phyloP scores from a whole-genome alignment of 345 rosid genomes.

The Theobroma cacao region DNA sequence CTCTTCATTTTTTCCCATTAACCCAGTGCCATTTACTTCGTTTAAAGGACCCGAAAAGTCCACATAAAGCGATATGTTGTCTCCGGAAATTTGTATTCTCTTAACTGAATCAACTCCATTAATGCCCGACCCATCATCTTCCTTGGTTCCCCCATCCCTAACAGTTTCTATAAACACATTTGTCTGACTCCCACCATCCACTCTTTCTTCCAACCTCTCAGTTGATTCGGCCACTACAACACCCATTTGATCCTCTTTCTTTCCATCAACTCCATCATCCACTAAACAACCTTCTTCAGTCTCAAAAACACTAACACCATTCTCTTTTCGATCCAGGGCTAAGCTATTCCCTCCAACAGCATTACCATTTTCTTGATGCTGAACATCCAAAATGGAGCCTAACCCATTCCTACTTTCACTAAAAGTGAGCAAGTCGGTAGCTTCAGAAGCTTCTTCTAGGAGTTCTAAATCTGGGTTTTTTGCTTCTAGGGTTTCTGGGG shows the following conservation, averaged over 20 bases:
- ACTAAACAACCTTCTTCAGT: constrained; percentile 14
- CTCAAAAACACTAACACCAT: constrained; percentile 13
- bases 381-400: constrained; percentile 16
- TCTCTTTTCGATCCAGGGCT: constrained; percentile 12
- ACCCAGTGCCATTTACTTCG: constrained; percentile 18
- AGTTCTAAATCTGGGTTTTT: constrained; percentile 40
- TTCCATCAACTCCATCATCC: constrained; percentile 14
- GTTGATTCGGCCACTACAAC: background rate
- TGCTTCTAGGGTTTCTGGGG: constrained; percentile 42
- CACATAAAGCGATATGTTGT: constrained; percentile 61
- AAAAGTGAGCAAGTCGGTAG: constrained; percentile 21
- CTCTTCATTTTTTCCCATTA: constrained; percentile 14
- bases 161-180: constrained; percentile 18
- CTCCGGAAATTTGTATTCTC: constrained; percentile 52
- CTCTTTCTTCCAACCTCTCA: constrained; percentile 1
- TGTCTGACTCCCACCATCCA: constrained; percentile 13
- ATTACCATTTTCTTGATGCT: constrained; percentile 17
- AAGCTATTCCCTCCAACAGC: constrained; percentile 16
- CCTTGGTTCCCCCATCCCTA: constrained; percentile 24
- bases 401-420: constrained; percentile 20
- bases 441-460: constrained; percentile 36
- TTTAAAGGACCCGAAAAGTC: constrained; percentile 50
- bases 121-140: constrained; percentile 21
- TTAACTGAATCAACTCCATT: constrained; percentile 31
- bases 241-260: constrained; percentile 2